Conservation (phyloP, 352 stramenopile genomes). For the Phytophthora constricta region DNA sequence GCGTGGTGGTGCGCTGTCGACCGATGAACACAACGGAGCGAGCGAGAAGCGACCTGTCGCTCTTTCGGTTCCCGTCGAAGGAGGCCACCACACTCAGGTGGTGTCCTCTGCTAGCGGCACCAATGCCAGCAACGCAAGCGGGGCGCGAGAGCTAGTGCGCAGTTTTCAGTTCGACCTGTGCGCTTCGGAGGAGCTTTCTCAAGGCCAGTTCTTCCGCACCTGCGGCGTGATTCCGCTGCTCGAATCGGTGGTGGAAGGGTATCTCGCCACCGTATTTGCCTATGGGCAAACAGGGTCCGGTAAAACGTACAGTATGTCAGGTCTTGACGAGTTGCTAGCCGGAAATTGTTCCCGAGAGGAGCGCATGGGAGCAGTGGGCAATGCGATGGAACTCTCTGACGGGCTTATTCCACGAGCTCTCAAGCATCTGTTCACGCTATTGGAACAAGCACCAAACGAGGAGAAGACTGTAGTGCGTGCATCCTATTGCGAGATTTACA, state of each 20-base stretch:
- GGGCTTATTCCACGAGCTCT: slow-evolving; percentile 77
- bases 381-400: slow-evolving; percentile 51
- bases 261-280: slow-evolving; percentile 72
- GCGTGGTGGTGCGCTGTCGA: slow-evolving; percentile 68
- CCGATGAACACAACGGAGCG: slow-evolving; percentile 65
- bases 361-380: slow-evolving; percentile 4
- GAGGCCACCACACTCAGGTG: slow-evolving; percentile 60
- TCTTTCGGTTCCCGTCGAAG: slow-evolving; percentile 64
- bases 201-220: slow-evolving; percentile 67
- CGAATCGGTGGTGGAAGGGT: slow-evolving; percentile 73
- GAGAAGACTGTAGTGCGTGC: slow-evolving; percentile 72
- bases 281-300: slow-evolving; percentile 75
- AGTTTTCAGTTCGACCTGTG: slow-evolving; percentile 84
- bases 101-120: slow-evolving; percentile 45
- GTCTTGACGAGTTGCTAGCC: slow-evolving; percentile 70
- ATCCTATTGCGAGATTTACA: slow-evolving; percentile 88
- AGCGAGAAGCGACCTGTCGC: slow-evolving; percentile 50
- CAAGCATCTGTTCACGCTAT: slow-evolving; percentile 66
- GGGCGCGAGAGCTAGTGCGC: slow-evolving; percentile 66
- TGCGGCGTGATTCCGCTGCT: slow-evolving; percentile 67
- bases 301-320: slow-evolving; percentile 85
- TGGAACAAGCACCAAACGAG: slow-evolving; percentile 50
- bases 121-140: slow-evolving; percentile 8
- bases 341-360: slow-evolving; percentile 22
- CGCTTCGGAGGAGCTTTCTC: slow-evolving; percentile 63